Conservation (phyloP, 192 early-diverging fungal genomes). For the Dissophora globulifera region DNA sequence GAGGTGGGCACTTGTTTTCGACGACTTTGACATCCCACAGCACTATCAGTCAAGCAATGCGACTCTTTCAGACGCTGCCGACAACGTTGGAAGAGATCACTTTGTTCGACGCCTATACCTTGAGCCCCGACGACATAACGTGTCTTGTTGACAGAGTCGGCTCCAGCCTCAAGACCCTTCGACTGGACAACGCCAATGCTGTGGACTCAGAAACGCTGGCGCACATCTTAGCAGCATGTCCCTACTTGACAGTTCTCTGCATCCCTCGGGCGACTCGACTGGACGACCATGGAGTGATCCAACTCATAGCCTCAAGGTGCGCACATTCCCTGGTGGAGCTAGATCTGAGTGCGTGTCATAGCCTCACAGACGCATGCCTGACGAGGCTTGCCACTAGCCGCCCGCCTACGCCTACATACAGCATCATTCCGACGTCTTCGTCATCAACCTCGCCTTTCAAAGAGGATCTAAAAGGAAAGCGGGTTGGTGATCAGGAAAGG, state of each 20-base stretch:
- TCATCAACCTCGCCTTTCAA: background rate
- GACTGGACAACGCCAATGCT: conserved; percentile 26
- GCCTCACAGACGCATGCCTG: conserved; percentile 27
- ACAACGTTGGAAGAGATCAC: conserved; percentile 36
- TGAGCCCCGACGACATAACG: conserved; percentile 23
- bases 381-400: conserved; percentile 11
- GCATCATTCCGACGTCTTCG: background rate
- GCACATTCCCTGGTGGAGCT: conserved; percentile 22
- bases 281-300: conserved; percentile 20
- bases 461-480: conserved; percentile 8
- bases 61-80: conserved; percentile 28
- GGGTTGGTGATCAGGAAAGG: conserved; percentile 4
- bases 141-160: conserved; percentile 27
- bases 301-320: conserved; percentile 27
- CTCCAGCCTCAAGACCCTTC: conserved; percentile 2
- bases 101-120: conserved; percentile 17
- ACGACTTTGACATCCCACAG: background rate
- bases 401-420: too few relatives aligned
- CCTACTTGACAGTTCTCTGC: conserved; percentile 18
- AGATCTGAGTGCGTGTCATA: conserved; percentile 35
- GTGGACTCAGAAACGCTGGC: conserved; percentile 23
- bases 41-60: conserved; percentile 5
- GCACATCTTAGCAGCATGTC: conserved; percentile 25
- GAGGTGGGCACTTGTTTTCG: too few relatives aligned
- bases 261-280: conserved; percentile 40